Evolutionary conservation across 352 stramenopile species (phyloP).

Genomic region (Thalassiosira mediterranea): DNA sequence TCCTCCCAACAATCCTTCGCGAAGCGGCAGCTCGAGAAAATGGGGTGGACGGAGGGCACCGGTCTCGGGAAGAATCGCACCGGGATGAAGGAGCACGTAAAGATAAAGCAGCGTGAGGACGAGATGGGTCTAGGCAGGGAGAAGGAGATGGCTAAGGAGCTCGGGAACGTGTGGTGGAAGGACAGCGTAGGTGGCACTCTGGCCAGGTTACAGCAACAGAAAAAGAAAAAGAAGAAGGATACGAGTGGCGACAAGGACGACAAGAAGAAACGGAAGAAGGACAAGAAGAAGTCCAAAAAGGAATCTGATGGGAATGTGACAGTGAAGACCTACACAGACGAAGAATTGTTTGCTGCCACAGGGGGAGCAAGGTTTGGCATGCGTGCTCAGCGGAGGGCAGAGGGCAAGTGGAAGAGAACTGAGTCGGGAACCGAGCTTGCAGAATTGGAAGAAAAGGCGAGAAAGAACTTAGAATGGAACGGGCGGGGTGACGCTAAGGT

Average conservation of each 20-base stretch:
- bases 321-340: constrained; percentile 86
- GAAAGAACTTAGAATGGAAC: constrained; percentile 58
- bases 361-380: constrained; percentile 95
- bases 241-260: constrained; percentile 36
- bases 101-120: constrained; percentile 92
- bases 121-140: constrained; percentile 88
- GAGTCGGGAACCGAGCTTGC: constrained; percentile 48
- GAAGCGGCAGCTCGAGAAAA: constrained; percentile 79
- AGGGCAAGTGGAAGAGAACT: constrained; percentile 76
- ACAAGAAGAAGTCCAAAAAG: constrained; percentile 76
- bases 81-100: constrained; percentile 92
- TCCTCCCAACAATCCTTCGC: constrained; percentile 55
- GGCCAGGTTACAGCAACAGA: constrained; percentile 85
- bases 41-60: constrained; percentile 95
- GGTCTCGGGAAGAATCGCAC: constrained; percentile 95
- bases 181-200: constrained; percentile 72
- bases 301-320: constrained; percentile 11
- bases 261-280: constrained; percentile 59
- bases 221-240: constrained; percentile 45
- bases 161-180: constrained; percentile 78
- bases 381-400: constrained; percentile 85
- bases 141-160: constrained; percentile 44
- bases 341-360: constrained; percentile 95
- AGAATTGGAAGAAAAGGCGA: constrained; percentile 48
- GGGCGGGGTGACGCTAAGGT: constrained; percentile 38